These are phyloP conservation scores for Podospora pseudocomata DNA, from an alignment of 495 filamentous ascomycete species.

Conservation along the genomic window DNA sequence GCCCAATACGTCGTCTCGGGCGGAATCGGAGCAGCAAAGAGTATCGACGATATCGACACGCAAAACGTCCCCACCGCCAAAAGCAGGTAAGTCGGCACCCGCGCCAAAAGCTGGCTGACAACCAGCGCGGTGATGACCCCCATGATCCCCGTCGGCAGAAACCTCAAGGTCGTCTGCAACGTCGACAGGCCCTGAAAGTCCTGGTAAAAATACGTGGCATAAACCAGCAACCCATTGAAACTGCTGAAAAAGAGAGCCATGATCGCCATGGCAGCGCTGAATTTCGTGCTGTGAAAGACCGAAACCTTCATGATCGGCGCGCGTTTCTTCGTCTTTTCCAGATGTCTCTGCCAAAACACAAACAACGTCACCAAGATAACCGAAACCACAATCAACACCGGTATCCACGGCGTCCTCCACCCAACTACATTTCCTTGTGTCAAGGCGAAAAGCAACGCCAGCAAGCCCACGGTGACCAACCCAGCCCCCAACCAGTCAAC, in stretches of 20 bases:
- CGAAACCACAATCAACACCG: slow-evolving; percentile 60
- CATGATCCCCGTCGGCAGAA: slow-evolving; percentile 55
- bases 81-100: slow-evolving; percentile 50
- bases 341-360: slow-evolving; percentile 59
- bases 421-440: slow-evolving; percentile 63
- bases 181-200: slow-evolving; percentile 52
- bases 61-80: slow-evolving; percentile 51
- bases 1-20: slow-evolving; percentile 56
- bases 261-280: slow-evolving; percentile 57
- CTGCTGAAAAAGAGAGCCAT: slow-evolving; percentile 57
- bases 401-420: slow-evolving; percentile 64
- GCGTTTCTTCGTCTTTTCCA: slow-evolving; percentile 41
- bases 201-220: slow-evolving; percentile 61
- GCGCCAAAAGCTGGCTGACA: slow-evolving; percentile 53
- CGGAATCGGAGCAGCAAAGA: slow-evolving; percentile 57
- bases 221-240: slow-evolving; percentile 59
- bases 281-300: slow-evolving; percentile 49
- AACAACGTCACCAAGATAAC: slow-evolving; percentile 57
- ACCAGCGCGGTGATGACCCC: slow-evolving; percentile 48
- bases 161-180: slow-evolving; percentile 57
- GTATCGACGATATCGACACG: slow-evolving; percentile 46
- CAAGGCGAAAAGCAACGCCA: slow-evolving; percentile 59
- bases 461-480: slow-evolving; percentile 59
- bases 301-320: slow-evolving; percentile 59
- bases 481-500: slow-evolving; percentile 65